Evolutionary conservation across 2,329 filamentous ascomycete genomes (phyloP).

Genomic region (Fusarium devonianum): DNA sequence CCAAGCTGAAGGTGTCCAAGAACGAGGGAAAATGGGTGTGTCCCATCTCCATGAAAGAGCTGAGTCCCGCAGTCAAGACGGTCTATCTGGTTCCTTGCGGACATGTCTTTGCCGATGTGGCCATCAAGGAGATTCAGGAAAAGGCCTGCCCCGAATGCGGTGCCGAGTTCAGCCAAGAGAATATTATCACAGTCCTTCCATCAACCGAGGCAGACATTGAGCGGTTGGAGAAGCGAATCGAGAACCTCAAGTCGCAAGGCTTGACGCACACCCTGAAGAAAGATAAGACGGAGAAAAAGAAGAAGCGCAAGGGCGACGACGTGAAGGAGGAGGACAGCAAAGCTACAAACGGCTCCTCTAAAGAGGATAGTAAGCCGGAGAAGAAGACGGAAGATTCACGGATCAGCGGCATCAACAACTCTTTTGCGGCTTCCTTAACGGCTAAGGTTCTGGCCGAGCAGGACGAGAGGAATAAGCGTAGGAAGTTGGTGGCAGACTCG

Average conservation of each 20-base stretch:
- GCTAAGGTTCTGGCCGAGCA: constrained; percentile 88
- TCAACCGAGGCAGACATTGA: constrained; percentile 74
- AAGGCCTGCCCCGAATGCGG: constrained; percentile 75
- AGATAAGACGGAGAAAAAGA: constrained; percentile 68
- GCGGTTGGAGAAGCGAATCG: constrained; percentile 69
- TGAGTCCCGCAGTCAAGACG: constrained; percentile 79
- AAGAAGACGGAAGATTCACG: constrained; percentile 48
- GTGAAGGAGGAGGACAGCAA: constrained; percentile 43
- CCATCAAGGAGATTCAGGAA: constrained; percentile 80
- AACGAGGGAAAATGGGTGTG: constrained; percentile 73
- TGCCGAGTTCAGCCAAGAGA: constrained; percentile 72
- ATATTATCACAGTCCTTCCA: constrained; percentile 85
- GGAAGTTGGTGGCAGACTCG: constrained; percentile 63
- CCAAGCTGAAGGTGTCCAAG: constrained; percentile 77
- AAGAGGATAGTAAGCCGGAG: constrained; percentile 30
- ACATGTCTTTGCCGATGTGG: constrained; percentile 89
- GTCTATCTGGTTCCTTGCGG: constrained; percentile 95
- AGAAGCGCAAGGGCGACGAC: constrained; percentile 68
- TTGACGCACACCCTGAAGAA: constrained; percentile 92
- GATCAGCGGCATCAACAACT: constrained; percentile 80
- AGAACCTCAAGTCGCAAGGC: constrained; percentile 73
- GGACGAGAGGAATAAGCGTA: constrained; percentile 78
- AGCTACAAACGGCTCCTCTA: constrained; percentile 61
- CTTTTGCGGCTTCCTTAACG: constrained; percentile 83
- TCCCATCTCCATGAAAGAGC: constrained; percentile 83